Evolutionary conservation across 2,329 filamentous ascomycete species (phyloP), one percentile per base, ranked within the genome.

Genomic region (Exophiala aquamarina): DNA sequence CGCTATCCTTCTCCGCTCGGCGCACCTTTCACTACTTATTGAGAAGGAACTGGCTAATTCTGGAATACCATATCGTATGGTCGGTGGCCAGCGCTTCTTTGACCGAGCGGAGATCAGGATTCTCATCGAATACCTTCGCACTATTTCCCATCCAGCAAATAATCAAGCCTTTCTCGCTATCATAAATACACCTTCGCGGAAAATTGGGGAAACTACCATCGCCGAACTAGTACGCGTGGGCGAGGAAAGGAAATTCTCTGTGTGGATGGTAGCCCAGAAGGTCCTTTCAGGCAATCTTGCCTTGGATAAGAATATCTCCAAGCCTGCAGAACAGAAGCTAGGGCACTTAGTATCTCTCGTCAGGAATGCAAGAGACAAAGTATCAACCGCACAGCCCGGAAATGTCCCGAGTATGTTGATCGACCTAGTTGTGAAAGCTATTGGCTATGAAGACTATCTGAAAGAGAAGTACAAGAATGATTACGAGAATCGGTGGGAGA

Each of bases 41-140:
- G 92, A 98, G 68, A 79, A 83, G 17, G 85, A 86, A 2, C 73
- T 97, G 32, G 89, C 86, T 11, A 89, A 86, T 60, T 81, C 82
- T 9, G 89, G 90, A 1, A 82, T 97, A 32, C 79, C 90, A 1
- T 98, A 97, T 67, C 83, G 83, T 40, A 96, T 97, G 91, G 84
- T 97, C 41, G 92, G 86, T 59, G 92, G 93, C 2, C 81, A 83
- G 53, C 87, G 88, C 49, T 98, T 98, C 65, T 97, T 94, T 61
- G 93, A 98, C 58, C 83, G 93, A 41, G 79, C 82, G 3, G 92
- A 98, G 64, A 86, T 97, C 62, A 94, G 93, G 65, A 77, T 89
- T 5, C 65, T 97, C 1, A 69, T 97, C 3, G 90, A 96, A 63
- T 97, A 98, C 63, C 74, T 97, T 11, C 81, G 90, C 23, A 85